These are phyloP conservation scores for Saccharomycopsis javanensis DNA, from an alignment of 805 yeast genomes.

Conservation along the genomic window DNA sequence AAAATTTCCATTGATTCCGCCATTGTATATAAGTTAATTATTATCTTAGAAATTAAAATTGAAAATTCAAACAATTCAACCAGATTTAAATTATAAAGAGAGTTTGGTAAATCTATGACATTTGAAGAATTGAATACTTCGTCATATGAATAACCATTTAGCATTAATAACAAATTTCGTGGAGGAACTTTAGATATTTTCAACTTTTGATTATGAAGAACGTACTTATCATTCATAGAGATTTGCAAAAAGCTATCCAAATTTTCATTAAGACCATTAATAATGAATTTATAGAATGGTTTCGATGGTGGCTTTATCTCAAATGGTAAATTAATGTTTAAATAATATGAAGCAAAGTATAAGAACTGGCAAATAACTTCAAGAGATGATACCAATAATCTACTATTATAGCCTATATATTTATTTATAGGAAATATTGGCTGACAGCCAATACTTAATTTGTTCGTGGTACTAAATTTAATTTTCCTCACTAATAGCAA, in stretches of 20 bases:
- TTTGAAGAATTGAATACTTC: slow-evolving; percentile 16
- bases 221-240: slow-evolving; percentile 1
- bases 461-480: neutral
- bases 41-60: slow-evolving; percentile 9
- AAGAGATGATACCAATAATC: slow-evolving; percentile 5
- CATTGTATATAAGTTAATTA: slow-evolving; percentile 8
- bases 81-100: slow-evolving; percentile 5
- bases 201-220: neutral
- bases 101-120: slow-evolving; percentile 2
- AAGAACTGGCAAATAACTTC: slow-evolving; percentile 16
- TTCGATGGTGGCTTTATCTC: slow-evolving; percentile 7
- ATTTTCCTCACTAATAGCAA: neutral
- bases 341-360: slow-evolving; percentile 10
- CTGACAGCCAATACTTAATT: slow-evolving; percentile 9
- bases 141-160: slow-evolving; percentile 15
- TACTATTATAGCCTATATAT: slow-evolving; percentile 4
- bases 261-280: slow-evolving; percentile 16
- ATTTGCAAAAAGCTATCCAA: slow-evolving; percentile 6
- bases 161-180: slow-evolving; percentile 6
- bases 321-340: slow-evolving; percentile 14
- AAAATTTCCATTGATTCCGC: slow-evolving; percentile 5
- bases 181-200: neutral
- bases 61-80: slow-evolving; percentile 15
- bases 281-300: slow-evolving; percentile 1
- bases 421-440: slow-evolving; percentile 15